Evolutionary conservation across 495 filamentous ascomycete species (phyloP), one percentile per base, ranked within the genome.

Genomic region (Hypoxylon lienhwacheense): DNA sequence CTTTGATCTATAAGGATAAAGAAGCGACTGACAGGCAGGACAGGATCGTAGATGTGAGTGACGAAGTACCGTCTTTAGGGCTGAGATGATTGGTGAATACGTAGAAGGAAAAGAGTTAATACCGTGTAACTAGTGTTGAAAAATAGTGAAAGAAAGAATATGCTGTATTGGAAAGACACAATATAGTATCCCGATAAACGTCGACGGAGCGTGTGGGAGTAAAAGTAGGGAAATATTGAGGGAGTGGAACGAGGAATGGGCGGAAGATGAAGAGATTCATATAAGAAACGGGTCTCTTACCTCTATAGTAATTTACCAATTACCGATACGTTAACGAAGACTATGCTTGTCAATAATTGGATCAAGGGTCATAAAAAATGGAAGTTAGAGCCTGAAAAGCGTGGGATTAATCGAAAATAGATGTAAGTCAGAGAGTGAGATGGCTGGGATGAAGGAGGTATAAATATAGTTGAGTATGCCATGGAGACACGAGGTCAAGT

Each of bases 201-300:
- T 42, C 15, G 33, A 20, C 6, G 12, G 25, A 26, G 51, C 8
- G 40, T 14, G 12, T 34, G 8, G 14, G 29, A 47, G 34, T 43
- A 32, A 33, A 61, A 32, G 43, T 55, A 61, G 50, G 50, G 26
- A 51, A 42, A 36, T 41, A 21, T 37, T 11, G 31, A 43, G 52
- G 52, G n/a, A 52, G 24, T 40, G 12, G 17, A 22, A 28, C 19
- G 50, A 43, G 34, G 43, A 22, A 19, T 29, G 19, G 40, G 28
- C 8, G 36, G 47, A 39, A 55, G 22, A 47, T 52, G 25, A n/a
- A 32, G 10, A 41, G 36, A 22, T 25, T 22, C 25, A 26, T n/a
- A 25, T 22, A 37, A 53, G 41, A 48, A 48, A 29, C 4, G 45
- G 15, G 43, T 15, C n/a, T n/a, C n/a, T n/a, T n/a, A 37, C 46